Evolutionary conservation across 192 early-diverging fungal species (phyloP), one percentile per base, ranked within the genome.

Genomic region (Pilobolus umbonatus): DNA sequence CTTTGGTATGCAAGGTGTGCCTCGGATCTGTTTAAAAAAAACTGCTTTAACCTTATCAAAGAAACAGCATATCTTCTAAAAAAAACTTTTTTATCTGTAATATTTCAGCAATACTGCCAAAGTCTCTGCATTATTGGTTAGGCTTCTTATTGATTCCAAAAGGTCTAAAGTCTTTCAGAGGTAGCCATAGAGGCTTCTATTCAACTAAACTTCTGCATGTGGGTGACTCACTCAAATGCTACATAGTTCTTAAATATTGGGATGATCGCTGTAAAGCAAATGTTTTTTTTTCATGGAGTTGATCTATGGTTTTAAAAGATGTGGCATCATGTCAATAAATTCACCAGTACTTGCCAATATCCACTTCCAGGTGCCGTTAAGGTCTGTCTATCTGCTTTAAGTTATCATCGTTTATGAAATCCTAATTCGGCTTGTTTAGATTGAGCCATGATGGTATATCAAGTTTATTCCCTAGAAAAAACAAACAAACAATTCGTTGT

Each of bases 91-190:
- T 48, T 48, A 48, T 28, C 46, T 28, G 2, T 9, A 48, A 48
- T 1, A 14, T 29, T 48, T 4, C 9, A 48, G 29, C 12, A 48
- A 29, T 29, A 48, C 25, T 30, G 46, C 46, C 15, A 48, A 29
- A 48, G 46, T 48, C 46, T 48, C 46, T 48, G 46, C 26, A 15
- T 48, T 14, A 30, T 48, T 48, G 25, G 46, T 30, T 48, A 29
- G 14, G 46, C 25, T 48, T 48, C 29, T 28, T 48, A 48, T 48
- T 48, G 5, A 48, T 48, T 29, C 25, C 26, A 48, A 28, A 48
- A 48, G 29, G 11, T 48, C 46, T 29, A 48, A 29, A 28, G 11
- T 48, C 46, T 29, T 48, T 48, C 10, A 29, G 15, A 12, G 46
- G 46, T 14, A 29, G 25, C 46, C 46, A 48, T 7, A 48, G 11